These are phyloP conservation scores for Gentiana straminea DNA, from an alignment of 257 asterid species.

Conservation along the genomic window DNA sequence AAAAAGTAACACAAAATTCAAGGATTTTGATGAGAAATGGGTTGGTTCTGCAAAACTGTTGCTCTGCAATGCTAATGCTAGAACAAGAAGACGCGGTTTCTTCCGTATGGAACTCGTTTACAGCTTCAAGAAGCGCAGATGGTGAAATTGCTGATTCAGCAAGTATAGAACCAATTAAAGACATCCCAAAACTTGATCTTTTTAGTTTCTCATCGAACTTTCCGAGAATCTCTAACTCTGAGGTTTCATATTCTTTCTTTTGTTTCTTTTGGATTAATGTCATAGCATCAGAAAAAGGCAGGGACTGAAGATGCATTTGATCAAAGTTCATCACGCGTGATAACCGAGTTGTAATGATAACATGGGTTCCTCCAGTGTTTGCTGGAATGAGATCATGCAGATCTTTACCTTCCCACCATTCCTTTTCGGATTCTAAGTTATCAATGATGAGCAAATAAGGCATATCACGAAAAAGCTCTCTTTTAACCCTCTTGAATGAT, in stretches of 20 bases:
- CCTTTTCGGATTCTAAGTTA: slow-evolving; percentile 64
- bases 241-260: slow-evolving; percentile 41
- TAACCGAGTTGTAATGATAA: slow-evolving; percentile 65
- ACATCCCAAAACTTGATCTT: slow-evolving; percentile 61
- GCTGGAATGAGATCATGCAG: slow-evolving; percentile 69
- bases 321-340: slow-evolving; percentile 55
- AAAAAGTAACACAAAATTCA: slow-evolving; percentile 29
- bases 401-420: slow-evolving; percentile 97
- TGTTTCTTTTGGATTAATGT: slow-evolving; percentile 47
- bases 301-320: slow-evolving; percentile 49
- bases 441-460: slow-evolving; percentile 81
- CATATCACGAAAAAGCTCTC: slow-evolving; percentile 78
- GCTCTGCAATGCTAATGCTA: slow-evolving; percentile 31
- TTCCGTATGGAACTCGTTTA: slow-evolving; percentile 33
- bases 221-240: slow-evolving; percentile 44
- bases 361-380: slow-evolving; percentile 79
- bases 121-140: slow-evolving; percentile 53
- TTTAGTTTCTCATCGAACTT: slow-evolving; percentile 56
- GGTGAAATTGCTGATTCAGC: slow-evolving; percentile 58
- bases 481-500: slow-evolving; percentile 65
- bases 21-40: slow-evolving; percentile 52
- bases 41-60: slow-evolving; percentile 43
- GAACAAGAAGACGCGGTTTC: slow-evolving; percentile 22
- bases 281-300: slow-evolving; percentile 55
- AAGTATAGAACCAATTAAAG: slow-evolving; percentile 54